Evolutionary conservation across 176 grass and related monocot genomes (phyloP), one percentile per base, ranked within the genome.

Genomic region (Triticum dicoccoides): DNA sequence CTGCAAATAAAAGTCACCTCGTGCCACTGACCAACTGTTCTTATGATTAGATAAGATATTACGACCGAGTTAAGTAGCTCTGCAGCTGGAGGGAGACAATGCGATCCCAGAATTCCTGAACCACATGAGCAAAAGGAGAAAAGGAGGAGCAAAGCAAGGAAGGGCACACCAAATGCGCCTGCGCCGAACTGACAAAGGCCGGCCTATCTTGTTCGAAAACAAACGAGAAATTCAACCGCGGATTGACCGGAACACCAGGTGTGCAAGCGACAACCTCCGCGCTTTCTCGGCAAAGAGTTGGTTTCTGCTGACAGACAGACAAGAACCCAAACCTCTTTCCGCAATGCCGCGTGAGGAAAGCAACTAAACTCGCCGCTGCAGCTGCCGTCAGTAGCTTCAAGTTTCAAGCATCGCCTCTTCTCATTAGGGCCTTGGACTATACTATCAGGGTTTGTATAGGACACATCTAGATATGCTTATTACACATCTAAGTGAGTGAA

Each of bases 161-260:
- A 18, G 58, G 27, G 42, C 24, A 13, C 21, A 24, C 18, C 2
- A 67, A 83, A 73, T 74, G 80, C 3, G 3, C 44, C 47, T 49
- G 32, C 29, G 85, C 89, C 89, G 75, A 90, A 80, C 82, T 4
- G 18, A 20, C 37, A 73, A 83, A 67, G n/a, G 5, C 9, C 34
- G 9, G 8, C 35, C 1, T 5, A 51, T 81, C 41, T 51, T 81
- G 13, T 58, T 58, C 3, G 54, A 58, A 58, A 58, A 58, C 54
- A 58, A 66, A 58, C 25, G 1, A 45, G 44, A 12, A 9, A 17
- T 34, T 68, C 68, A 68, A 74, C 80, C 44, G 80, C 45, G 58
- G 73, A 51, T 30, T 64, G 42, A 64, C 74, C 21, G 20, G 80
- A 80, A 74, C 2, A 29, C 12, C 11, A 87, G 45, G 80, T 44